Conservation (phyloP, 805 yeast genomes). For the Starmerella apicola region DNA sequence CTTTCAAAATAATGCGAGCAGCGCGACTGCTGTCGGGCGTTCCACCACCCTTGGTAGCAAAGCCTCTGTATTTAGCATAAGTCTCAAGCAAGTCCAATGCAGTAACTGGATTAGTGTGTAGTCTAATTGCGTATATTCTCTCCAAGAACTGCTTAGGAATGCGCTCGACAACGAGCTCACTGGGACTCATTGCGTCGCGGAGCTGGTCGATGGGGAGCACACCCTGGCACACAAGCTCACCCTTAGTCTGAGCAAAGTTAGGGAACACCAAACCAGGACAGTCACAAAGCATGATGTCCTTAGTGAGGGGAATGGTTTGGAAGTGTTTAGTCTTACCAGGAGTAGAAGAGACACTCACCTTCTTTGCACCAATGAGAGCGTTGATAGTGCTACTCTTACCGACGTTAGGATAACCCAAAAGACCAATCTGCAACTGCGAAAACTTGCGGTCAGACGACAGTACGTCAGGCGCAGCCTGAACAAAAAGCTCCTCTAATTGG, state of each 20-base stretch:
- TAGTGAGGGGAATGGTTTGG: slow-evolving; percentile 83
- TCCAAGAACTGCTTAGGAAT: slow-evolving; percentile 82
- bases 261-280: slow-evolving; percentile 99
- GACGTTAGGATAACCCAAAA: slow-evolving; percentile 95
- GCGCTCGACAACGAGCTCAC: slow-evolving; percentile 70
- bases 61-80: slow-evolving; percentile 93
- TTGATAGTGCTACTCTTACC: slow-evolving; percentile 97
- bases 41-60: slow-evolving; percentile 85
- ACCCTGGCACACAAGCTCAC: slow-evolving; percentile 95
- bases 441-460: slow-evolving; percentile 21
- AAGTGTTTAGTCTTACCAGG: slow-evolving; percentile 99
- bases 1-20: slow-evolving; percentile 81
- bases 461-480: slow-evolving; percentile 54
- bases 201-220: slow-evolving; percentile 97
- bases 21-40: slow-evolving; percentile 95
- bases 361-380: slow-evolving; percentile 90
- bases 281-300: slow-evolving; percentile 79
- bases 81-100: slow-evolving; percentile 81
- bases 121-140: slow-evolving; percentile 85
- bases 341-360: slow-evolving; percentile 95
- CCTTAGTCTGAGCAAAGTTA: slow-evolving; percentile 90
- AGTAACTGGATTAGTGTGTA: slow-evolving; percentile 58
- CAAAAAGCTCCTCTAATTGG: slow-evolving; percentile 70
- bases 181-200: slow-evolving; percentile 83
- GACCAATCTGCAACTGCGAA: slow-evolving; percentile 64